phyloP scores from a whole-genome alignment of 495 filamentous ascomycete genomes.

The Venustampulla echinocandica region DNA sequence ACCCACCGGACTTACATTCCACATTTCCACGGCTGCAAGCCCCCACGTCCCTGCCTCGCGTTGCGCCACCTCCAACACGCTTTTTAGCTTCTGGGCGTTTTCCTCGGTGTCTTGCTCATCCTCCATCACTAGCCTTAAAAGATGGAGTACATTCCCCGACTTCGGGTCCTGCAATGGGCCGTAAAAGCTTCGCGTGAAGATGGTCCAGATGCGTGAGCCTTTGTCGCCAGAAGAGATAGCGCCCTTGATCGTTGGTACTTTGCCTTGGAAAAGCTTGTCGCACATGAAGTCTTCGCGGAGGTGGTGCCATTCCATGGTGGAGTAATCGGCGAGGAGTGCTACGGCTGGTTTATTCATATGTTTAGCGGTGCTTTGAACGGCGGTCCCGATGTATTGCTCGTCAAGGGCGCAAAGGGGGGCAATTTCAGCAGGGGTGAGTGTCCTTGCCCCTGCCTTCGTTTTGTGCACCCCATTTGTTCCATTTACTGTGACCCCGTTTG shows the following conservation, averaged over 20 bases:
- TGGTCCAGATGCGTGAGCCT: conserved; percentile 59
- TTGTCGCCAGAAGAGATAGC: conserved; percentile 45
- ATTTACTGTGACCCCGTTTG: no score
- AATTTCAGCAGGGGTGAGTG: conserved; percentile 33
- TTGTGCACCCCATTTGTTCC: neutral
- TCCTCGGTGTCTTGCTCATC: conserved; percentile 34
- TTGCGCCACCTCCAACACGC: conserved; percentile 32
- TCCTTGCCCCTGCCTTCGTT: conserved; percentile 9
- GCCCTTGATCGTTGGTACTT: conserved; percentile 54
- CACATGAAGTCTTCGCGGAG: conserved; percentile 77
- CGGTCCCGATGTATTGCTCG: conserved; percentile 36
- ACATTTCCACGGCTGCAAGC: conserved; percentile 37
- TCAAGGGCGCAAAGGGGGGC: conserved; percentile 49
- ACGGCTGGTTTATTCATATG: conserved; percentile 26
- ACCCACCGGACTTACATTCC: conserved; percentile 38
- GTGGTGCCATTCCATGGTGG: conserved; percentile 77
- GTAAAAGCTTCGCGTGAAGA: conserved; percentile 72
- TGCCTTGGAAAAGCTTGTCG: conserved; percentile 36
- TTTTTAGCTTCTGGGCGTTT: conserved; percentile 31
- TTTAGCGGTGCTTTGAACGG: conserved; percentile 25
- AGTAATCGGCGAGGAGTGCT: conserved; percentile 63
- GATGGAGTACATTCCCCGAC: conserved; percentile 60
- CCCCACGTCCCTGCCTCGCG: conserved; percentile 35
- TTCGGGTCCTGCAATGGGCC: conserved; percentile 27
- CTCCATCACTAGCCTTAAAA: conserved; percentile 72